These are phyloP conservation scores for Beta macrorhiza DNA, from an alignment of 179 eudicot species.

Conservation along the genomic window DNA sequence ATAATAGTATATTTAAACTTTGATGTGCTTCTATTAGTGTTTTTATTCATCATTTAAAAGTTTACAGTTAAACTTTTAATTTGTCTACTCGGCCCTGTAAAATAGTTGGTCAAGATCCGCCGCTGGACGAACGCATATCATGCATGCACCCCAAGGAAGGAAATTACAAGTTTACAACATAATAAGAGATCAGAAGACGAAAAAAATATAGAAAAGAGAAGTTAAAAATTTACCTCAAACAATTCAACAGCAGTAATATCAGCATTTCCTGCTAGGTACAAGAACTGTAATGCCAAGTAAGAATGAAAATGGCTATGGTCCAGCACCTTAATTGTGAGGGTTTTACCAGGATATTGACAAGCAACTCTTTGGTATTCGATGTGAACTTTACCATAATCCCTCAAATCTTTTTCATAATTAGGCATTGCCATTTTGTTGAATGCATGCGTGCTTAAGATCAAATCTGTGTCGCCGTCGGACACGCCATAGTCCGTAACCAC, in stretches of 20 bases:
- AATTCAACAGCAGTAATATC: conserved; percentile 35
- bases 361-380: conserved; percentile 27
- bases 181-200: not conserved
- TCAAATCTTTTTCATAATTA: conserved; percentile 18
- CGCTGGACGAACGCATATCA: too few species aligned
- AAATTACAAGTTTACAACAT: too few species aligned
- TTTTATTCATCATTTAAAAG: too few species aligned
- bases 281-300: conserved; percentile 29
- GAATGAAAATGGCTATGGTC: conserved; percentile 26
- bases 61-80: too few species aligned
- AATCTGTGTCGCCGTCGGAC: conserved; percentile 1
- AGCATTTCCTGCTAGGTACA: conserved; percentile 30
- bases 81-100: too few species aligned
- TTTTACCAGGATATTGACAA: conserved; percentile 24
- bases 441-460: conserved; percentile 26
- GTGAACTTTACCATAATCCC: conserved; percentile 28
- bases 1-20: too few species aligned
- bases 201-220: not conserved
- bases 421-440: conserved; percentile 25
- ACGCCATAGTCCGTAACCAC: conserved; percentile 29
- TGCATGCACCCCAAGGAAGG: too few species aligned
- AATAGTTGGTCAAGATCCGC: too few species aligned
- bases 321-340: conserved; percentile 22
- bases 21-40: too few species aligned
- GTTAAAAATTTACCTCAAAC: conserved; percentile 21